Evolutionary conservation across 163 green algal genomes (phyloP).

Genomic region (Volvox carteri): DNA sequence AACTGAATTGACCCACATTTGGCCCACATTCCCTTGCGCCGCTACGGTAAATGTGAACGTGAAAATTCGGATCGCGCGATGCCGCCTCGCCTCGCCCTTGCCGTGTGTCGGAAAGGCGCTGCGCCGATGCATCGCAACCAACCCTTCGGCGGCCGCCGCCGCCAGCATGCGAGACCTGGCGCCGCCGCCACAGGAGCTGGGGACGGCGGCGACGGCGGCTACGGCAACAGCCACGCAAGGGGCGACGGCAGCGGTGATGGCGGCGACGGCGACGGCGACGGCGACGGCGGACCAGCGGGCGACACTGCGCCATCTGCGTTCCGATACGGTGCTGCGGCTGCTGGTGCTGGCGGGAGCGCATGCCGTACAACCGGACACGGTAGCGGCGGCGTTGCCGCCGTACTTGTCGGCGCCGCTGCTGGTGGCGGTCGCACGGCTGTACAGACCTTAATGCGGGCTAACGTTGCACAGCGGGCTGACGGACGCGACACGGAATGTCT

Average conservation of each 20-base stretch:
- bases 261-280: not conserved
- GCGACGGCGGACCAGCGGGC: not conserved
- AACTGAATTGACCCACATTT: too few relatives aligned
- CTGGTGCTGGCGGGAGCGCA: conserved; percentile 30
- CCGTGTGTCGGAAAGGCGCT: too few relatives aligned
- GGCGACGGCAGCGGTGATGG: not conserved
- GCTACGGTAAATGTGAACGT: too few relatives aligned
- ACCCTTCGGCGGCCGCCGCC: conserved; percentile 17
- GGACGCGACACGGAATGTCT: too few relatives aligned
- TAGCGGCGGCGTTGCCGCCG: conserved; percentile 42
- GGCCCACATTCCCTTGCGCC: too few relatives aligned
- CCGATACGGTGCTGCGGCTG: not conserved
- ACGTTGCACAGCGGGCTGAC: not conserved
- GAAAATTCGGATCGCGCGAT: too few relatives aligned
- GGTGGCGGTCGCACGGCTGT: not conserved
- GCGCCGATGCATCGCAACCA: not conserved
- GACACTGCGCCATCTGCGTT: not conserved
- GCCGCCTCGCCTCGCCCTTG: too few relatives aligned
- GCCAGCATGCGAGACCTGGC: conserved; percentile 9
- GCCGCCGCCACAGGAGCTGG: not conserved
- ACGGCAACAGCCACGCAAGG: not conserved
- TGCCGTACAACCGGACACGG: not conserved
- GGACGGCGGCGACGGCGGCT: not conserved
- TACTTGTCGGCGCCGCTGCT: conserved; percentile 12
- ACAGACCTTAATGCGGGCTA: not conserved